Evolutionary conservation across 352 stramenopile genomes (phyloP).

Genomic region (Pythium volutum): DNA sequence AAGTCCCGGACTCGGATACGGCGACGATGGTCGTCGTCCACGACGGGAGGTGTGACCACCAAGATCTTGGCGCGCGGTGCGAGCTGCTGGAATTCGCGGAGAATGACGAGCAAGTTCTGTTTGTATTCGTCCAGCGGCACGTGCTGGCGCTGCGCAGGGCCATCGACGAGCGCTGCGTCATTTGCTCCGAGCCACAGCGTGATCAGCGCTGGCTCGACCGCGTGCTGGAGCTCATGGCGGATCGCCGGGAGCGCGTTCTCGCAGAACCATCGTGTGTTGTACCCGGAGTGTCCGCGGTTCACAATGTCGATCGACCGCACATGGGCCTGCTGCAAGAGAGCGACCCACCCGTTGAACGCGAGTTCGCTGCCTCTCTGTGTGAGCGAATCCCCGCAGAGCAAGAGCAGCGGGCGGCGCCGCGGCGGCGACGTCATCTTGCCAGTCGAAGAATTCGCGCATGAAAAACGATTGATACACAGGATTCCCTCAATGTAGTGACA

Average conservation of each 20-base stretch:
- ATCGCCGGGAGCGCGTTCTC: conserved; percentile 30
- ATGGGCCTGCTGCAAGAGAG: conserved; percentile 43
- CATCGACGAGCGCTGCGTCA: conserved; percentile 41
- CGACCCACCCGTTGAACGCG: conserved; percentile 38
- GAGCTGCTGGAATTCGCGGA: conserved; percentile 25
- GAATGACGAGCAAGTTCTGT: conserved; percentile 38
- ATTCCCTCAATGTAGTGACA: not conserved
- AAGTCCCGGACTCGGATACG: not conserved
- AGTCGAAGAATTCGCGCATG: not conserved
- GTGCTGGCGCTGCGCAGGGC: conserved; percentile 35
- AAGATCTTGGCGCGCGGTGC: conserved; percentile 35
- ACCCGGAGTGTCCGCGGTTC: conserved; percentile 54
- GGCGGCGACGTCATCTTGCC: not conserved
- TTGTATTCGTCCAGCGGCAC: conserved; percentile 47
- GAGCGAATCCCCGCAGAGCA: conserved; percentile 66
- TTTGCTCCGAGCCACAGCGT: conserved; percentile 58
- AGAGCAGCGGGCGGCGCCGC: conserved; percentile 29
- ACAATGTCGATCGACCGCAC: conserved; percentile 51
- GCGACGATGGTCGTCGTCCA: conserved; percentile 32
- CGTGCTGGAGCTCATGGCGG: conserved; percentile 29
- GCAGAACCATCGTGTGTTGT: conserved; percentile 44
- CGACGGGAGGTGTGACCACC: conserved; percentile 53
- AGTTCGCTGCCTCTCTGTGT: conserved; percentile 38
- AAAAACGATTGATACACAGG: no score
- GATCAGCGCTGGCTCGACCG: conserved; percentile 28